Conservation (phyloP, 1,284 basidiomycete genomes). For the Rhodofomes roseus region DNA sequence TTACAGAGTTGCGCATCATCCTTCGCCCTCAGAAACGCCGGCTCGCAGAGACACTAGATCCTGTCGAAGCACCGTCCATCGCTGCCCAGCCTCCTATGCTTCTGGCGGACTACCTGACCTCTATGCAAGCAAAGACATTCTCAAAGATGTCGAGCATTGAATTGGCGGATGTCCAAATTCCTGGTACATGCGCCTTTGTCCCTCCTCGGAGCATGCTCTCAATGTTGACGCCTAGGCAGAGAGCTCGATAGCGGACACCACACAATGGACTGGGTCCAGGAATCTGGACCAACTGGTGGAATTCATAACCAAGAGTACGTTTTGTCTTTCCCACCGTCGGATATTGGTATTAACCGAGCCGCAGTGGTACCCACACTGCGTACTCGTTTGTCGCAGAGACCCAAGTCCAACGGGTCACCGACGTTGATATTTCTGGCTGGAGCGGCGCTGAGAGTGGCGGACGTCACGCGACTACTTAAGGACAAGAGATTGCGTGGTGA, state of each 20-base stretch:
- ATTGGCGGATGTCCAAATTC: conserved; percentile 67
- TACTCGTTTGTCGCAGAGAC: conserved; percentile 64
- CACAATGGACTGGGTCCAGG: conserved; percentile 63
- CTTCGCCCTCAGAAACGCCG: conserved; percentile 51
- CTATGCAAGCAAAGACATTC: conserved; percentile 62
- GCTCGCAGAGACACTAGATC: conserved; percentile 43
- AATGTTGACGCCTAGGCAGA: conserved; percentile 57
- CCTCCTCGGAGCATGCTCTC: conserved; percentile 27
- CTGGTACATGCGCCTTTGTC: conserved; percentile 47
- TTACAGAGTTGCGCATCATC: conserved; percentile 6
- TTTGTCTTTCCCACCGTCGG: background rate
- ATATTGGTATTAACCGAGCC: background rate
- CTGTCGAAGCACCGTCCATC: conserved; percentile 41
- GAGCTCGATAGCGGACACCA: conserved; percentile 69
- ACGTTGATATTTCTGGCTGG: conserved; percentile 74
- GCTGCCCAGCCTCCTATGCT: conserved; percentile 51
- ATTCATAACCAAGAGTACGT: conserved; percentile 68
- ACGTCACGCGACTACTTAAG: conserved; percentile 69
- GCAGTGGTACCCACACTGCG: conserved; percentile 67
- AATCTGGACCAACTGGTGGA: conserved; percentile 64
- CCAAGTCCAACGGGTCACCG: conserved; percentile 73
- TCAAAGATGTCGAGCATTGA: conserved; percentile 66
- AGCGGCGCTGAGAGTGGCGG: conserved; percentile 76
- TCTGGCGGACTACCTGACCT: conserved; percentile 57
- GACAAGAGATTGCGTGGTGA: conserved; percentile 65